Evolutionary conservation across 768 basidiomycete species (phyloP).

Genomic region (Boletus patriciae): DNA sequence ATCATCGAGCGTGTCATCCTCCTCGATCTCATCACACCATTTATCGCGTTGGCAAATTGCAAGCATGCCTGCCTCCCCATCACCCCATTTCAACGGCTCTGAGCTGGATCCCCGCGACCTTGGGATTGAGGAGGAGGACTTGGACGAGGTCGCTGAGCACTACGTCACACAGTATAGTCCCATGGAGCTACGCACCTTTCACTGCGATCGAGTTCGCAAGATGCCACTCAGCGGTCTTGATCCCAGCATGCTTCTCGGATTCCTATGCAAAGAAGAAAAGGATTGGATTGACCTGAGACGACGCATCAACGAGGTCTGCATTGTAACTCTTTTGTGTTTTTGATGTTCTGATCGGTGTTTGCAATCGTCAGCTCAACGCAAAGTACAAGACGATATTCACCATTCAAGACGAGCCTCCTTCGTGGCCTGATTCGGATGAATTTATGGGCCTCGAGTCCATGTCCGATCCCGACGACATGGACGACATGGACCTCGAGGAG

Average conservation of each 20-base stretch:
- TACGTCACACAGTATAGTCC: conserved; percentile 73
- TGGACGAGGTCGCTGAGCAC: conserved; percentile 55
- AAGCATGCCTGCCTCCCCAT: conserved; percentile 22
- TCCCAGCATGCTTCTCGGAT: conserved; percentile 96
- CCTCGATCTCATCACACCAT: conserved; percentile 35
- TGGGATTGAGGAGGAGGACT: conserved; percentile 30
- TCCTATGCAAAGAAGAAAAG: conserved; percentile 75
- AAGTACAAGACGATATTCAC: conserved; percentile 77
- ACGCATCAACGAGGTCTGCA: conserved; percentile 69
- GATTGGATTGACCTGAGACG: conserved; percentile 84
- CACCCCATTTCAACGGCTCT: conserved; percentile 22
- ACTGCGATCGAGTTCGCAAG: conserved; percentile 95
- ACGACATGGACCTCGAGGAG: conserved; percentile 57
- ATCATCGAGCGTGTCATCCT: conserved; percentile 34
- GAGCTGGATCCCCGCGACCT: conserved; percentile 43
- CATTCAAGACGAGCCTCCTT: conserved; percentile 84
- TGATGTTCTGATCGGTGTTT: conserved; percentile 8
- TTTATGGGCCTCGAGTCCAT: conserved; percentile 77
- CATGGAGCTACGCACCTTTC: conserved; percentile 82
- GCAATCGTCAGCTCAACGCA: conserved; percentile 29
- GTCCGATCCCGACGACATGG: conserved; percentile 74
- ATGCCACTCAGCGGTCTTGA: conserved; percentile 90
- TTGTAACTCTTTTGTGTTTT: background rate
- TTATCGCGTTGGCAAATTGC: conserved; percentile 29
- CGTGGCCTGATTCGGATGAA: conserved; percentile 78